Base-by-base conservation (phyloP, 2,329 filamentous ascomycete species). In the Diaporthe amygdali region DNA sequence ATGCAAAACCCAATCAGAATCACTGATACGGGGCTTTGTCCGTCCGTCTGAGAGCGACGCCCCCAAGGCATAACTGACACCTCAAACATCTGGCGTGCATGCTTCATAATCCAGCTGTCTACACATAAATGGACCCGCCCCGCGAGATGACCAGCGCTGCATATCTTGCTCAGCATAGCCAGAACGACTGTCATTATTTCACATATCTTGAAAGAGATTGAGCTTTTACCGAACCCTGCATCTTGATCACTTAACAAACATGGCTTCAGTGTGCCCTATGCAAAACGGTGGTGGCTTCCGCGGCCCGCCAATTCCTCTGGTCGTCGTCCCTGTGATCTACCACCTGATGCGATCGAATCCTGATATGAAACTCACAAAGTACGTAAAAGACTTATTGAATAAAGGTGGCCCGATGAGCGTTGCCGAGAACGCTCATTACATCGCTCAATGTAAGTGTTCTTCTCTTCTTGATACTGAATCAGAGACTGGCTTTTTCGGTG, bases 251-350 rank as follows among this genome's bases (percentile, higher is more conserved):
- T n/a, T 25, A 2, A 15, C 14, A 30, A 49, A n/a, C 14, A 73
- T 72, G 70, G 37, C 52, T 66, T 41, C 39, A 22, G 25, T 55
- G 15, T 73, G 72, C 37, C 66, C 61, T 14, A 41, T 61, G 63
- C 54, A 64, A 17, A 51, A 30, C n/a, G 41, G 39, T 9, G 34
- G 34, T 61, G 37, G 59, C 52, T 70, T 67, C 49, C 71, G 71
- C 1, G 69, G 70, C 12, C 63, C 70, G 1, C 72, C 72, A 6
- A 27, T 69, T 5, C 72, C 72, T 5, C 27, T 73, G 1, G 56
- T 73, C 52, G 44, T 73, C 20, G 32, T 73, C 25, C 72, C 72
- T 6, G 25, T 73, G 10, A 25, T 73, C 15, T 54, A 70, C n/a
- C 70, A 72, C 22, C 27, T 73, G 10, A 54, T 73, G n/a, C 66